Conservation (phyloP, 495 filamentous ascomycete species). For the Xylaria intraflava region DNA sequence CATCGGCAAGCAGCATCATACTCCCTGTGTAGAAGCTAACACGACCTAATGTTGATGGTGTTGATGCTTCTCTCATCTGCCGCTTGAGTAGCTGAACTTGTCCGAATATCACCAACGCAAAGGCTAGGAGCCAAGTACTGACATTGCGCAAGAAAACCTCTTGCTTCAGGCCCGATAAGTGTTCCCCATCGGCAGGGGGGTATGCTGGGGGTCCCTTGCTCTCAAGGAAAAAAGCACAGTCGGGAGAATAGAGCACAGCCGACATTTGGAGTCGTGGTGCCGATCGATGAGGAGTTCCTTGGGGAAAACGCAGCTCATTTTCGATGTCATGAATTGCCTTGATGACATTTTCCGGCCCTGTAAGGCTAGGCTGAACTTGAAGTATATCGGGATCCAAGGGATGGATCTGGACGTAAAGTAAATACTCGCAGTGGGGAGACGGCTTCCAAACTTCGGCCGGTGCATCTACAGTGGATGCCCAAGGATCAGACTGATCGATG, state of each 20-base stretch:
- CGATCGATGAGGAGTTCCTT: conserved; percentile 63
- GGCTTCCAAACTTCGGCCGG: conserved; percentile 51
- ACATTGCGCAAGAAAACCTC: conserved; percentile 64
- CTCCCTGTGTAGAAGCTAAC: conserved; percentile 84
- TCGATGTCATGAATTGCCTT: conserved; percentile 62
- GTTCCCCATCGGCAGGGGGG: conserved; percentile 54
- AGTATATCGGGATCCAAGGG: conserved; percentile 43
- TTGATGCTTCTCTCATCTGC: conserved; percentile 87
- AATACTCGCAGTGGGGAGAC: conserved; percentile 76
- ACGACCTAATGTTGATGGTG: conserved; percentile 86
- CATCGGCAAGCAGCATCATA: conserved; percentile 83
- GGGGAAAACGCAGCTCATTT: conserved; percentile 75
- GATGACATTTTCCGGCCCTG: conserved; percentile 27
- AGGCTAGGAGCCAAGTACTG: conserved; percentile 59
- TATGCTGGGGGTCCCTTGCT: conserved; percentile 75
- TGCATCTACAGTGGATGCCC: conserved; percentile 54
- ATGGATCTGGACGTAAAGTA: conserved; percentile 83
- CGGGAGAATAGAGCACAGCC: conserved; percentile 82
- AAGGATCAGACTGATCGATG: conserved; percentile 45
- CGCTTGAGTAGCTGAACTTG: conserved; percentile 71
- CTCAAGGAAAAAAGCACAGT: conserved; percentile 87
- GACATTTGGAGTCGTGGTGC: conserved; percentile 73
- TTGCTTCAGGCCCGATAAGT: conserved; percentile 70
- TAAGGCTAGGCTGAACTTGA: conserved; percentile 20
- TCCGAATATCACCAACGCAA: conserved; percentile 55